A percentile compares a stretch with the other conserved stretches of the same genome.
phyloP scores from a whole-genome alignment of 2,329 filamentous ascomycete genomes.

The Apiospora arundinis region DNA sequence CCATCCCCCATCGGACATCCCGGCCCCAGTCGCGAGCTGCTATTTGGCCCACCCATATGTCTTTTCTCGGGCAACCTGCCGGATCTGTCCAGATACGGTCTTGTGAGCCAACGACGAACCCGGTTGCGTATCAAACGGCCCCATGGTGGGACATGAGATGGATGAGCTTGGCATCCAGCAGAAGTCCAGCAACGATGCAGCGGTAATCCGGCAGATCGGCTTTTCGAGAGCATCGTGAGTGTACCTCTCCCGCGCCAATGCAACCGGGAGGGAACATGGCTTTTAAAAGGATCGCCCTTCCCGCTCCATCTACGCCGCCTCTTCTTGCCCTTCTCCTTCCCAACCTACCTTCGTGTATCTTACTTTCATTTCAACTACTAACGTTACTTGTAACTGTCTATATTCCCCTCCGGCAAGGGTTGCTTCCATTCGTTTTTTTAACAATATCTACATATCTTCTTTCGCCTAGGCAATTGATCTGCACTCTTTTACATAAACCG shows the following conservation, averaged over 20 bases:
- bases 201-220: constrained; percentile 2
- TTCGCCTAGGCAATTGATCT: constrained; percentile 12
- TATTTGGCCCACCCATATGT: background rate
- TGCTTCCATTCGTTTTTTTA: constrained; percentile 23
- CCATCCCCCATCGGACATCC: background rate
- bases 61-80: constrained; percentile 2
- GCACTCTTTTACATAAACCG: constrained; percentile 1
- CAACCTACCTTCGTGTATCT: constrained; percentile 14
- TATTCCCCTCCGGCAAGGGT: constrained; percentile 26
- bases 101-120: constrained; percentile 5
- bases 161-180: background rate
- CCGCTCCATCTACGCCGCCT: background rate
- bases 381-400: constrained; percentile 15
- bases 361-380: constrained; percentile 21
- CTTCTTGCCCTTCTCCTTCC: constrained; percentile 17
- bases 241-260: background rate
- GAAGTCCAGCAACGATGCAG: too few relatives aligned
- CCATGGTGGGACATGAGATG: background rate
- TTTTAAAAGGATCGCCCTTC: background rate
- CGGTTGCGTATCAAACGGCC: constrained; percentile 18
- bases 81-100: background rate
- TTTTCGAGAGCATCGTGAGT: background rate
- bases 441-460: constrained; percentile 16
- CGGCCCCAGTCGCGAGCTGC: background rate
- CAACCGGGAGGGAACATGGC: background rate